Base-by-base conservation (phyloP, 192 early-diverging fungal genomes). In the Mortierella claussenii region DNA sequence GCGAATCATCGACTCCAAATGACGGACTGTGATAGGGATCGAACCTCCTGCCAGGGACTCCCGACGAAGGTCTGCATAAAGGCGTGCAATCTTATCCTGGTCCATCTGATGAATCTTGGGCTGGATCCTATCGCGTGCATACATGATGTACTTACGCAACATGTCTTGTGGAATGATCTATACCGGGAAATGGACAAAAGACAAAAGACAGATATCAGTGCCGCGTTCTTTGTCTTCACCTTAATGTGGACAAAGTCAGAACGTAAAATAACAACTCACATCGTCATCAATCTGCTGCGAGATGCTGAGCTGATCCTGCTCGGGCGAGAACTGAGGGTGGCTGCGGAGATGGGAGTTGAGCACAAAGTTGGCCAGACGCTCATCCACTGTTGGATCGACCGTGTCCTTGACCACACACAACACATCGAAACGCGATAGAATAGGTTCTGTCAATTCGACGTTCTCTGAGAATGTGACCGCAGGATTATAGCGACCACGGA, bases 361-460 rank as follows among this genome's bases (percentile, higher is more conserved):
- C 18, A 99, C 97, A 84, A 97, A 97, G 53, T 90, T 88, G 44
- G 95, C 97, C 12, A 99, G 85, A 55, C 89, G 82, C 65, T 96
- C 93, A 78, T 99, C 97, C 45, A 85, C 78, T n/a, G 93, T 86
- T 0, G 96, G 94, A 60, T 99, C 93, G 46, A 96, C 91, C 48
- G 86, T 87, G 82, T 99, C 97, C 63, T 94, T 89, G 27, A 99
- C 96, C 10, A 99, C 97, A 73, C 95, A 97, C 1, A 99, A 86
- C 2, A 97, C 88, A 82, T 99, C 97, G 61, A 99, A 99, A 74
- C 97, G 96, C 24, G 97, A 99, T 67, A 99, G 69, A 68, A 99
- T 99, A 18, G 97, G 97, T 69, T 99, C 97, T 0, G 97, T 99
- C 63, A 99, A 82, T 79, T 99, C 96, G 21, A 99, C 97, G 68